These are phyloP conservation scores for Chaetomium strumarium DNA, from an alignment of 2,329 filamentous ascomycete genomes.

Conservation along the genomic window DNA sequence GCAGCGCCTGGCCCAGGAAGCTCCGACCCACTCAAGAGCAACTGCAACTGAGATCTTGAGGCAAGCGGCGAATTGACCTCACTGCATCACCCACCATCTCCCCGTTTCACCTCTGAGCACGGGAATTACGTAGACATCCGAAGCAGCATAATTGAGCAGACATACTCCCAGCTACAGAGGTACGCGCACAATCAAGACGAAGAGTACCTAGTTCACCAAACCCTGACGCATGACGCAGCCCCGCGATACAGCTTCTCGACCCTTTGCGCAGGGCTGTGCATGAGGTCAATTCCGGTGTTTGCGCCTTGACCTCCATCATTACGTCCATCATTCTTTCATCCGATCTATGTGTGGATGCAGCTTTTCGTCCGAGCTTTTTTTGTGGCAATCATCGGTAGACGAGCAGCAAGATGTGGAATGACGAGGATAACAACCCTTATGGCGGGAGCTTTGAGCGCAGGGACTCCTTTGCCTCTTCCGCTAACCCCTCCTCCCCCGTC, in stretches of 20 bases:
- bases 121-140: background rate
- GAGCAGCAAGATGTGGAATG: slow-evolving; percentile 75
- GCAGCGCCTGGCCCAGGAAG: slow-evolving; percentile 5
- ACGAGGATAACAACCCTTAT: slow-evolving; percentile 98
- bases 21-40: slow-evolving; percentile 10
- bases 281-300: background rate
- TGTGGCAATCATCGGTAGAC: background rate
- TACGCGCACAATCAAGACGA: background rate
- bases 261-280: background rate
- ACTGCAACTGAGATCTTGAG: slow-evolving; percentile 5
- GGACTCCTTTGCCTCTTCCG: slow-evolving; percentile 67
- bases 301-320: background rate
- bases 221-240: background rate
- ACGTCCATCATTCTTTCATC: background rate
- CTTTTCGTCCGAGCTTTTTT: background rate
- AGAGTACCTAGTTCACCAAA: background rate
- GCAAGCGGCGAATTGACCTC: background rate
- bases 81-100: background rate
- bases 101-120: background rate
- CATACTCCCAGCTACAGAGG: background rate
- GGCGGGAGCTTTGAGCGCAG: slow-evolving; percentile 83
- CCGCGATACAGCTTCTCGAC: slow-evolving; percentile 6
- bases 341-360: slow-evolving; percentile 1
- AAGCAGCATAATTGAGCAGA: background rate
- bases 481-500: slow-evolving; percentile 58